These are phyloP conservation scores for Nakazawaea anatomiae DNA, from an alignment of 805 yeast genomes.

Conservation along the genomic window DNA sequence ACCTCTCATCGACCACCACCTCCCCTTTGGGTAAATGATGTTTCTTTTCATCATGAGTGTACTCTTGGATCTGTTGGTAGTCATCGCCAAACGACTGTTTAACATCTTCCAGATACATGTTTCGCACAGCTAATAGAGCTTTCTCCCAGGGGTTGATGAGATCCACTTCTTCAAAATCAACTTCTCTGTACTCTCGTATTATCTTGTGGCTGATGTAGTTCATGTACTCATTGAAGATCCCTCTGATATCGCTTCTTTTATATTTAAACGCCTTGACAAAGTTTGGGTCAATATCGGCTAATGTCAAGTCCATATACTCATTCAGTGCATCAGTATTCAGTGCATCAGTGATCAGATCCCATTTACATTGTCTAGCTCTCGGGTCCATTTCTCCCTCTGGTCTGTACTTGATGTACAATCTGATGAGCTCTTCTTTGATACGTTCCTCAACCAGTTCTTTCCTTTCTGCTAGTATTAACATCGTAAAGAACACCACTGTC, in stretches of 20 bases:
- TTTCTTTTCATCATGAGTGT: not conserved
- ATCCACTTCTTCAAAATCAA: not conserved
- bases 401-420: slow-evolving; percentile 1
- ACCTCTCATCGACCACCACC: not conserved
- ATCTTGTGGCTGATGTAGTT: slow-evolving; percentile 1
- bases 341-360: not conserved
- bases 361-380: not conserved
- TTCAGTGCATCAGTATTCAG: slow-evolving; percentile 3
- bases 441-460: not conserved
- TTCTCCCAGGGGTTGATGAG: slow-evolving; percentile 6
- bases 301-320: not conserved
- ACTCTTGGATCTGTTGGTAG: not conserved
- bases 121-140: not conserved
- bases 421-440: not conserved
- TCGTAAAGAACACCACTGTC: not conserved
- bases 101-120: slow-evolving; percentile 7
- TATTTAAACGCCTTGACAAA: not conserved
- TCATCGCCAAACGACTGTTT: not conserved
- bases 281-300: not conserved
- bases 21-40: not conserved
- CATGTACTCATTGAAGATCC: not conserved
- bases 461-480: slow-evolving; percentile 1
- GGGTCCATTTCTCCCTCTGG: not conserved
- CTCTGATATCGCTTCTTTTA: not conserved
- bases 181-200: not conserved